Base-by-base conservation (phyloP, 108 stramenopile genomes). In the Stephanodiscus minutulus region DNA sequence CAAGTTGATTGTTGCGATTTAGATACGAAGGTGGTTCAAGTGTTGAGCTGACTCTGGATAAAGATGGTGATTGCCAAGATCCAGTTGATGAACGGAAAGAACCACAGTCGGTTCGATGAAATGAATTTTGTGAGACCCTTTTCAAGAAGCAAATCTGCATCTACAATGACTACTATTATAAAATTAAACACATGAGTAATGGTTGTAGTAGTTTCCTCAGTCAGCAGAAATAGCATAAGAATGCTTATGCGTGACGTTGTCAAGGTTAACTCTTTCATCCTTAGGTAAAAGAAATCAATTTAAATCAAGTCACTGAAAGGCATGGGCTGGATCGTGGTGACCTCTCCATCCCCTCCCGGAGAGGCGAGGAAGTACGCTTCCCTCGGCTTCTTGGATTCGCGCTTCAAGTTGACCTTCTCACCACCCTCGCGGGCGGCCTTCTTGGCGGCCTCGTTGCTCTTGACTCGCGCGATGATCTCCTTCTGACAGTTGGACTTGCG, bases 401-500 rank as follows among this genome's bases (percentile, higher is more conserved):
- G 87, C 93, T 99, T 99, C 68, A 98, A 76, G 72, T 85, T 85
- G 59, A 91, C 88, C 85, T 91, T 82, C 59, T 81, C 85, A 21
- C 96, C 93, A 25, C 89, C 90, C 68, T 90, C 88, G 49, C 76
- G 77, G 22, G 95, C 92, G 62, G 88, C 90, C 57, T 79, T 90
- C 87, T 96, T 96, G 72, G 86, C 85, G 41, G 74, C 74, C 68
- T 96, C 93, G 79, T 96, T 94, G 28, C 79, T 82, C 56, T 83
- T 83, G 62, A 85, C 86, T 37, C 92, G 82, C 28, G 79, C 66
- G 37, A 94, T 73, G 65, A 98, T 94, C 80, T 98, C 98, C 84
- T 95, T 90, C 68, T 96, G 96, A 88, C 97, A 98, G 85, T 92
- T 96, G 82, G 96, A 96, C 54, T 86, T 84, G 60, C 93, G 83